Evolutionary conservation across 1,284 basidiomycete genomes (phyloP).

Genomic region (Fistulina hepatica): DNA sequence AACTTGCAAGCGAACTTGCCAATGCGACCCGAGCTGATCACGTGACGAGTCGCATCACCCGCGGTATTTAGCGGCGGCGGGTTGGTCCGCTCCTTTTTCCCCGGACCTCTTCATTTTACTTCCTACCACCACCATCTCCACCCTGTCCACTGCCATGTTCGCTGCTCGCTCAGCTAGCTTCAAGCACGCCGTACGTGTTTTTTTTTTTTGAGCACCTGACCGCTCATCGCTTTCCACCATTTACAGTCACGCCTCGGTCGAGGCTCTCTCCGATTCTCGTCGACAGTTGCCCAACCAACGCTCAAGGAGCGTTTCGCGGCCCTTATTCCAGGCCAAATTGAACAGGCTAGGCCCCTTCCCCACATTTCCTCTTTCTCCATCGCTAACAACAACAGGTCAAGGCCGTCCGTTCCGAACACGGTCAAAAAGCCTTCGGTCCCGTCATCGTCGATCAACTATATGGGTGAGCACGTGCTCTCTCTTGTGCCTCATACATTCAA

Average conservation of each 20-base stretch:
- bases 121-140: slow-evolving; percentile 10
- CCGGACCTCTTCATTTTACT: too few relatives aligned
- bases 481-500: background rate
- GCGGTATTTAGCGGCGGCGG: too few relatives aligned
- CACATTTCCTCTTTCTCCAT: slow-evolving; percentile 1
- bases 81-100: too few relatives aligned
- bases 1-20: too few relatives aligned
- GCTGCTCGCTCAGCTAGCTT: slow-evolving; percentile 23
- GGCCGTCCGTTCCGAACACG: slow-evolving; percentile 71
- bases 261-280: slow-evolving; percentile 47
- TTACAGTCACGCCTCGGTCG: slow-evolving; percentile 27
- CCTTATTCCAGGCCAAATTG: slow-evolving; percentile 82
- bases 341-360: slow-evolving; percentile 48
- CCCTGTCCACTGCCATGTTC: slow-evolving; percentile 21
- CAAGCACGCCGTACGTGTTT: slow-evolving; percentile 42
- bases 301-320: slow-evolving; percentile 87
- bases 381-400: slow-evolving; percentile 50
- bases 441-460: slow-evolving; percentile 88
- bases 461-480: slow-evolving; percentile 36
- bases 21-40: too few relatives aligned
- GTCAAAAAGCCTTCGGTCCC: slow-evolving; percentile 84
- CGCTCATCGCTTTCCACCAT: slow-evolving; percentile 24
- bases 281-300: slow-evolving; percentile 54
- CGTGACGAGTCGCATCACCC: too few relatives aligned
- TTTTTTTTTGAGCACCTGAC: slow-evolving; percentile 3